Evolutionary conservation across 495 filamentous ascomycete species (phyloP), one percentile per base, ranked within the genome.

Genomic region (Talaromyces ruber): DNA sequence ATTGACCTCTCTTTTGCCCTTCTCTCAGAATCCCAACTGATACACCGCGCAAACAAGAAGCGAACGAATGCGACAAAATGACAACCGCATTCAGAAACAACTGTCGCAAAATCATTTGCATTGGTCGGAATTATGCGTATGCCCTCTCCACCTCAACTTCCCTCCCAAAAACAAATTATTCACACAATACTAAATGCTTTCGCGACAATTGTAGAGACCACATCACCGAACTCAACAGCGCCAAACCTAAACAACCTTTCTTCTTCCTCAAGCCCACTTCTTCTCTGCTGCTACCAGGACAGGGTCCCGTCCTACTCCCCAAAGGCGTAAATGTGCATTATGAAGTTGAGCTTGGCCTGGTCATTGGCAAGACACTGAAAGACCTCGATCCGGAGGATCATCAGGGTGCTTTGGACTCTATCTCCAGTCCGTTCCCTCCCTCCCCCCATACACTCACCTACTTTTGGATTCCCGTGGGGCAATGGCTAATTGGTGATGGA

Each of bases 221-320:
- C 76, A 88, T 97, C 68, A 81, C 86, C 67, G 94, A 99, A 81
- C 83, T 99, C 67, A 91, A 91, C 79, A 96, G 86, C 73, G 78
- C 81, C 61, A 81, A 84, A 51, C 92, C 94, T 60, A 91, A 90
- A 72, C 89, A 95, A 71, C 94, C 95, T 6, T 97, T 99, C 77
- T 99, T 96, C 86, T 99, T 99, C 84, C 83, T 97, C 63, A 99
- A 99, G 82, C 95, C 94, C 6, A 71, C 91, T 0, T 86, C 86
- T 59, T 86, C 91, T 18, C 87, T 99, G 64, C 83, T 97, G 1
- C 80, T 86, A 16, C 92, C 93, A 2, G 79, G 80, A 43, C 79
- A 81, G 28, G 93, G 95, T 4, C 89, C 92, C n/a, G 85, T 97
- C 39, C 84, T 96, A 59, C 84, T 86, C 43, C 94, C 94, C 18